Base-by-base conservation (phyloP, 345 rosid species). In the Arabis hirsuta region DNA sequence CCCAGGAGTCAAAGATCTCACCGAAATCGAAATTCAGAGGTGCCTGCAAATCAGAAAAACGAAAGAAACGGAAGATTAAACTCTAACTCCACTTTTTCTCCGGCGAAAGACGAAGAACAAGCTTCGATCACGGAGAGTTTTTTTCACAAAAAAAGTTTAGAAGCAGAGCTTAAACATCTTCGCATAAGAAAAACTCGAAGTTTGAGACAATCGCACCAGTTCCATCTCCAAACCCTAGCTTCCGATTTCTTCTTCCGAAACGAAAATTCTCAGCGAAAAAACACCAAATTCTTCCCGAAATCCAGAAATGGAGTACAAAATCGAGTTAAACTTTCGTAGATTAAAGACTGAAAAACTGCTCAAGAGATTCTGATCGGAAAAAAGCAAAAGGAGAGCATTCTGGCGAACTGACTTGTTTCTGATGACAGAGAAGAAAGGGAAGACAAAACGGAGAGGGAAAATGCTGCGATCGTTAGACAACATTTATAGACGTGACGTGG, bases 151-250 rank as follows among this genome's bases (percentile, higher is more conserved):
- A 7, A 12, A 50, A 22, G 32, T 3, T 29, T 24, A n/a, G n/a
- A 34, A 31, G 48, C 12, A 42, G 41, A 73, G 8, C 26, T 19
- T 7, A 39, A 38, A 5, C 52, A 43, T 62, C 26, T 13, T 9
- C 27, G 31, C 29, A 5, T 9, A 14, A 59, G 57, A 42, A 27
- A 58, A 43, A 48, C 22, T 59, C 3, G 43, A 62, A 41, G 55
- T 43, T 42, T 12, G 20, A 9, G 44, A 47, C 3, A 39, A 11
- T 48, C 81, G 72, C 78, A 85, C 86, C 86, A 69, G 65, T 73
- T 80, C 81, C 86, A 83, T 85, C 71, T 6, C 31, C 24, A 70
- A 80, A 62, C 72, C 76, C 77, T 69, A 79, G 78, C 22, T 73
- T 68, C 48, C 50, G 61, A 74, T 72, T 50, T 20, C 56, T 51